These are phyloP conservation scores for Podosphaera fusca DNA, from an alignment of 2,329 filamentous ascomycete genomes.

Conservation along the genomic window DNA sequence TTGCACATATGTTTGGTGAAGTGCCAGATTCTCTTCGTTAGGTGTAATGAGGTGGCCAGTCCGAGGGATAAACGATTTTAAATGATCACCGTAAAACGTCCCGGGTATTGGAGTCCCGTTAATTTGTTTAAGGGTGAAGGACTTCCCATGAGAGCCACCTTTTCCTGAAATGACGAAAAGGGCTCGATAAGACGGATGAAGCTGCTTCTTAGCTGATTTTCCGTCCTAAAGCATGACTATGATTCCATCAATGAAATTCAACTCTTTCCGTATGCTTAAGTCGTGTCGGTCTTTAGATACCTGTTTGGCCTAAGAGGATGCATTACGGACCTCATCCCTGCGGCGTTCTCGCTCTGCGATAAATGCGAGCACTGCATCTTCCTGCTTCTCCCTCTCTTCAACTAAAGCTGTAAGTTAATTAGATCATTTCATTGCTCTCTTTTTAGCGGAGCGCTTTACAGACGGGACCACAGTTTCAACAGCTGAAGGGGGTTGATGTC, in stretches of 20 bases:
- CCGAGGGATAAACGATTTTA: background rate
- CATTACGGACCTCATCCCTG: background rate
- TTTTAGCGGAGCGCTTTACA: background rate
- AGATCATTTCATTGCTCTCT: background rate
- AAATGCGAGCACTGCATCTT: background rate
- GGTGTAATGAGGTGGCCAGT: background rate
- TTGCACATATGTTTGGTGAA: background rate
- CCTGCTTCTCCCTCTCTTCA: background rate
- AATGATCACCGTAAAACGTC: background rate
- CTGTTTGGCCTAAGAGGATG: background rate
- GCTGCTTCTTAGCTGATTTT: background rate
- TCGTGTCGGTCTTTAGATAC: background rate
- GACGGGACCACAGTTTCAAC: background rate
- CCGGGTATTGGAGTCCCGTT: background rate
- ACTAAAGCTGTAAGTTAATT: background rate
- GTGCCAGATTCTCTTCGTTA: background rate
- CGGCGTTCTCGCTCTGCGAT: background rate
- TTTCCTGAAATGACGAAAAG: background rate
- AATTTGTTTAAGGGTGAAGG: background rate
- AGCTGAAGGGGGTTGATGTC: background rate
- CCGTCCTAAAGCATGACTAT: background rate
- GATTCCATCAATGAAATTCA: background rate
- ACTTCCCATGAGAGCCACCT: background rate
- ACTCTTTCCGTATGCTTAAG: background rate
- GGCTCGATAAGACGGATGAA: background rate